Base-by-base conservation (phyloP, 371 early-diverging fungal genomes). In the Mortierella sp. region DNA sequence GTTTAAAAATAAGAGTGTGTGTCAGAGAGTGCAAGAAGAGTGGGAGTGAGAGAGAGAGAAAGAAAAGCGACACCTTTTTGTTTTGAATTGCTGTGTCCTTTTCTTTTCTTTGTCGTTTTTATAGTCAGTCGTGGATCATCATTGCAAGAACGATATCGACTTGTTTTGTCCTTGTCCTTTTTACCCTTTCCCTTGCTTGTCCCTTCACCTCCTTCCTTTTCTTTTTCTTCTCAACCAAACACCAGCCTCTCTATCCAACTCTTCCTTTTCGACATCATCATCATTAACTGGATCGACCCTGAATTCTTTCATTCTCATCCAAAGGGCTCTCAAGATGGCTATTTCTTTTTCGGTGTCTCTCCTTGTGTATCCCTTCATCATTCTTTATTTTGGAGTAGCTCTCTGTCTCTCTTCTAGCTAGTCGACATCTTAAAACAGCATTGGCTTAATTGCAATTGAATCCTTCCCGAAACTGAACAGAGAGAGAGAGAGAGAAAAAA, bases 391-490 rank as follows among this genome's bases (percentile, higher is more conserved):
- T 24, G 9, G 16, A 63, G n/a, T 58, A 61, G 44, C 53, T 63
- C 44, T 24, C 66, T 66, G 31, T 53, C n/a, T 58, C 37, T 22
- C 53, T 7, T 14, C 58, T 55, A 2, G 52, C 37, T 65, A 41
- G 40, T 47, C 13, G 37, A 11, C 55, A 69, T 67, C 67, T 71
- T 71, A 69, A 68, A 61, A 41, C 58, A 65, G 44, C 63, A 68
- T 76, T 70, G 65, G 44, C 52, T 73, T 73, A 73, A 66, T 73
- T 73, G 50, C 53, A 55, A 22, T 73, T 73, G 40, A 31, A 24
- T 58, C 58, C 44, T 29, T 39, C n/a, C 66, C 22, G 41, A 44
- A 41, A 65, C 24, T 31, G 19, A 40, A 34, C 39, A 63, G 2
- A 34, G 34, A 40, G 39, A 31, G 63, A 45, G 41, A 45, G 24